A percentile compares a stretch with the other conserved stretches of the same genome.
Evolutionary conservation across 2,329 filamentous ascomycete species (phyloP).

Genomic region (Aspergillus tanneri): DNA sequence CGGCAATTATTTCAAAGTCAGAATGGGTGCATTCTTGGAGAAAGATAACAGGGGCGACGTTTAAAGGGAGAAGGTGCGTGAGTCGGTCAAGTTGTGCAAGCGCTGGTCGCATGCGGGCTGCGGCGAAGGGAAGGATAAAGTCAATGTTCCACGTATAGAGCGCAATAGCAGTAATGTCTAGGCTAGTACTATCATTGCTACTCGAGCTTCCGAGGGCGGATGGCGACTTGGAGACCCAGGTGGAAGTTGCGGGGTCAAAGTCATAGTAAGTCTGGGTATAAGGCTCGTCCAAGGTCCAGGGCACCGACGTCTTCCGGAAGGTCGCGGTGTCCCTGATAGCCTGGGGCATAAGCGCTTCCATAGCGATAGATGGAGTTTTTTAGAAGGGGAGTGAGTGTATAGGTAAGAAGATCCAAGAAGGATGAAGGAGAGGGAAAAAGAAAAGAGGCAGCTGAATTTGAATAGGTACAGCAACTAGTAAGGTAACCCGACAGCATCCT

Average conservation of each 20-base stretch:
- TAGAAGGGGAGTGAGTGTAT: no score
- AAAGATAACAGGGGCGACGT: background rate
- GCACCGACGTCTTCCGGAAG: background rate
- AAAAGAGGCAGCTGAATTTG: no score
- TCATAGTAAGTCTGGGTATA: background rate
- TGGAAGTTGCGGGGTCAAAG: background rate
- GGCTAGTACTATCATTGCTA: no score
- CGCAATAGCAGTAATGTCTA: background rate
- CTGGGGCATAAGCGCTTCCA: background rate
- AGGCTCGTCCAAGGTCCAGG: background rate
- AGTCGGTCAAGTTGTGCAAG: constrained; percentile 1
- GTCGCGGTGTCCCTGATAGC: background rate
- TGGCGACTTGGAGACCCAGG: background rate
- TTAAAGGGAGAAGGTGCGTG: background rate
- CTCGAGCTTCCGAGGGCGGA: no score
- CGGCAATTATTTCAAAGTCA: constrained; percentile 3
- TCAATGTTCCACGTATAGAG: constrained; percentile 13
- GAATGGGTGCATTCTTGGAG: constrained; percentile 10
- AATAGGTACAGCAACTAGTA: no score
- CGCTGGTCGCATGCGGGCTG: constrained; percentile 7
- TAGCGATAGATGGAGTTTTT: no score
- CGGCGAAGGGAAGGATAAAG: constrained; percentile 10
- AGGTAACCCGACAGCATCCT: no score
- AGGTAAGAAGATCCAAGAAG: no score
- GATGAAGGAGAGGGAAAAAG: no score